Base-by-base conservation (phyloP, 1,139 yeast species). In the Geotrichum armillariae region DNA sequence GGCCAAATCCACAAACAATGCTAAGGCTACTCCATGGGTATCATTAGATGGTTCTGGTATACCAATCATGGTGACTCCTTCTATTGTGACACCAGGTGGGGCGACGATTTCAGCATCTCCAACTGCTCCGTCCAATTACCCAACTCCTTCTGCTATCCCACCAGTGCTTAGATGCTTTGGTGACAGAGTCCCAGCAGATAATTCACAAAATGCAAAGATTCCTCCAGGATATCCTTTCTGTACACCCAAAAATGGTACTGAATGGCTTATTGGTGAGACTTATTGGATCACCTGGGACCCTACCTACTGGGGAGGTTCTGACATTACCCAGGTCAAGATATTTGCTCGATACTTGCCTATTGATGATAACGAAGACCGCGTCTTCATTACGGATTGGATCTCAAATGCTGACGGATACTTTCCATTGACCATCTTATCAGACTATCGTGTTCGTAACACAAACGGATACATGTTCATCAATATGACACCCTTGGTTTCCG, bases 231-330 rank as follows among this genome's bases (percentile, higher is more conserved):
- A 65, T 50, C 76, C 76, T 39, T 72, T 72, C 62, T 72, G 76
- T 55, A 58, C 72, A 20, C 63, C 66, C 16, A 52, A 53, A n/a
- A 69, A 70, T 56, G 73, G 72, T 38, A 67, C 75, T n/a, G 74
- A 71, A 55, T 57, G 70, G 53, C 62, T 72, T 14, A 68, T 68
- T 38, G 76, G 74, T 40, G 72, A 72, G 58, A 71, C 72, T 7
- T 72, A 72, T 57, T 72, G 74, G 73, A 59, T 71, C 52, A 72
- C 76, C 12, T 72, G 76, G 75, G 74, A 71, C 50, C 73, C 76
- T 48, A 52, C 66, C 3, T 71, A 67, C 59, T 71, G 71, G 66
- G 75, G 73, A 29, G 58, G 49, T 32, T 58, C 59, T 3, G 66
- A 66, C 47, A 63, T 72, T 38, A 60, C 64, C 5, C 56, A 66